Base-by-base conservation (phyloP, 768 basidiomycete genomes). In the Austroboletus eburneus region DNA sequence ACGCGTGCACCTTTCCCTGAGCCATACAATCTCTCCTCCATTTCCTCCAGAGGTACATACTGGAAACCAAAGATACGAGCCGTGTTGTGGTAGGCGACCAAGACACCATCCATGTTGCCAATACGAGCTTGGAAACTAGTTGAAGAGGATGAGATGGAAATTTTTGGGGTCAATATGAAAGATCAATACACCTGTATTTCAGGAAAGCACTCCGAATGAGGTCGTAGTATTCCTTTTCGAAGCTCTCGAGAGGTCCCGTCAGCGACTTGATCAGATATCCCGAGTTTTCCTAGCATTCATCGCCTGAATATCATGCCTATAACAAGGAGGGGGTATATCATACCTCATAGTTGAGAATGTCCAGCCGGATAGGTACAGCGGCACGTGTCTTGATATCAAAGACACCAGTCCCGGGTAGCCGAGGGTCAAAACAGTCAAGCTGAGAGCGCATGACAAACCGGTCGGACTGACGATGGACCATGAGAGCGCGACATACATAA, bases 371-470 rank as follows among this genome's bases (percentile, higher is more conserved):
- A 0, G 89, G 80, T 21, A 91, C 65, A 25, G 83, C 86, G 0
- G 92, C 93, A 39, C 95, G 80, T 0, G 95, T 97, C 67, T 99
- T 99, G 68, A 98, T 83, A 62, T 99, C 95, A 56, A 99, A 99
- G 1, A 94, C 83, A 23, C 91, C 92, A 1, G 83, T 85, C 1
- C 92, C 93, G 4, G 94, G 94, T 24, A 98, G 69, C 35, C 87
- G 76, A 12, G 67, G 55, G 58, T 97, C 89, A 1, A 81, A 69
- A 55, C 93, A 91, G 60, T 99, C 95, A 6, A 99, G 76, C 63
- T 99, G 95, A 0, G 94, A 95, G 13, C 95, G 87, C 86, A 97
- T 92, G 21, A 97, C 71, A 51, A 96, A 83, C 13, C 62, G 61
- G 5, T 65, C 53, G 7, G 68, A 69, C 77, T 75, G 12, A 27